phyloP scores from a whole-genome alignment of 2,329 filamentous ascomycete species.

The Aspergillus ochraceus region DNA sequence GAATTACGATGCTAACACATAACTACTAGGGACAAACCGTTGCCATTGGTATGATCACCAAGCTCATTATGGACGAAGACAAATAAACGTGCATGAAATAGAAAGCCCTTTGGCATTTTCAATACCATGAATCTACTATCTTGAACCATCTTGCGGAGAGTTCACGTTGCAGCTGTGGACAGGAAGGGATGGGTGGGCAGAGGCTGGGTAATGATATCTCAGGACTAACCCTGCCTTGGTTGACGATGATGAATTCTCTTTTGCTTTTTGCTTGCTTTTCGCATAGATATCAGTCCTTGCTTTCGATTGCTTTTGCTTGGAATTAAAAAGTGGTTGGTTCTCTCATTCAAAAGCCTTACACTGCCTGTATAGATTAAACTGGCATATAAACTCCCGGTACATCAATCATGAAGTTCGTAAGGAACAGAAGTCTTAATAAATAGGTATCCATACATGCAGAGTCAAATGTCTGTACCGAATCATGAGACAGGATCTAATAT shows the following conservation, averaged over 20 bases:
- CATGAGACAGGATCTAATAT: neutral
- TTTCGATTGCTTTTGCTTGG: conserved; percentile 7
- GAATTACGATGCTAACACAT: conserved; percentile 23
- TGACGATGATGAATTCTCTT: conserved; percentile 36
- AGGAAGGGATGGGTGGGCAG: conserved; percentile 20
- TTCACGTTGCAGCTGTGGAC: conserved; percentile 5
- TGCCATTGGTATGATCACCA: conserved; percentile 98
- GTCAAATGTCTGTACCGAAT: conserved; percentile 4
- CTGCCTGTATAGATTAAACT: too few species aligned
- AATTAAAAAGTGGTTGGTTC: conserved; percentile 21
- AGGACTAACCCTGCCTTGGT: conserved; percentile 22
- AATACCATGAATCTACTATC: neutral
- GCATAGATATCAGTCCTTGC: conserved; percentile 24
- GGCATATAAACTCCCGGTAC: neutral
- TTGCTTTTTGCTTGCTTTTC: conserved; percentile 18
- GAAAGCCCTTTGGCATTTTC: conserved; percentile 1
- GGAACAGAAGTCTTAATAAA: conserved; percentile 6
- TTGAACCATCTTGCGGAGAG: neutral
- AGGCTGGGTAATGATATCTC: conserved; percentile 25
- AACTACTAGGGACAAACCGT: conserved; percentile 85
- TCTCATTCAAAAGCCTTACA: neutral
- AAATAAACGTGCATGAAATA: conserved; percentile 18
- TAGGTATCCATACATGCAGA: conserved; percentile 2
- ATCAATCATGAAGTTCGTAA: conserved; percentile 1
- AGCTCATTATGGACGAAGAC: conserved; percentile 59